Percentiles rank a stretch among this genome's conserved stretches.
phyloP scores from a whole-genome alignment of 2,329 filamentous ascomycete species.

The Fusarium sp. region DNA sequence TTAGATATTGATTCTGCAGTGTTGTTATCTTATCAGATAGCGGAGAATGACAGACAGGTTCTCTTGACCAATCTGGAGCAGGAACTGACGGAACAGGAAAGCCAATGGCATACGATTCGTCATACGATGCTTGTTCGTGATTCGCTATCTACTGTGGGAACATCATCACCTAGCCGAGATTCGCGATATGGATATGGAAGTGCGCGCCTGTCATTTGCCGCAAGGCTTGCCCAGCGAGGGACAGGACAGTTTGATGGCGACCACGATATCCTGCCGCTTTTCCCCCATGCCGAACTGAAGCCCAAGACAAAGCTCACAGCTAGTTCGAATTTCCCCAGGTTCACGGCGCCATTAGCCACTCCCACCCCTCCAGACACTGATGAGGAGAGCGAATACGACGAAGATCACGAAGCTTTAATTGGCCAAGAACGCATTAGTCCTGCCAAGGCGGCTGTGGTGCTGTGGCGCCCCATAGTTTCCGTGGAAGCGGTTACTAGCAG shows the following conservation, averaged over 20 bases:
- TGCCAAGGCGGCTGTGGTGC: slow-evolving; percentile 37
- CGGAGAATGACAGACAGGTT: slow-evolving; percentile 57
- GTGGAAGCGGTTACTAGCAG: slow-evolving; percentile 19
- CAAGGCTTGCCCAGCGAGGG: slow-evolving; percentile 30
- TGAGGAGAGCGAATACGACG: slow-evolving; percentile 56
- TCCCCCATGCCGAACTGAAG: slow-evolving; percentile 33
- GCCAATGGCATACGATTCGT: slow-evolving; percentile 71
- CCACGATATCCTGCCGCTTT: slow-evolving; percentile 33
- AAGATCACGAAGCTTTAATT: slow-evolving; percentile 35
- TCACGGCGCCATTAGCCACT: slow-evolving; percentile 24
- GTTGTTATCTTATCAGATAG: slow-evolving; percentile 45
- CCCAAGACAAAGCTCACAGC: slow-evolving; percentile 22
- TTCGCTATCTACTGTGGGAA: slow-evolving; percentile 63
- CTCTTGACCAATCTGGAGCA: slow-evolving; percentile 71
- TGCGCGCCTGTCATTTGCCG: slow-evolving; percentile 22
- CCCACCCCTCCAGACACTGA: slow-evolving; percentile 68
- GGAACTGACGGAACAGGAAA: slow-evolving; percentile 72
- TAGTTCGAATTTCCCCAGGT: slow-evolving; percentile 37
- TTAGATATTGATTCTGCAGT: slow-evolving; percentile 19
- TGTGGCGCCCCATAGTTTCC: slow-evolving; percentile 42
- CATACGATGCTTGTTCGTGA: slow-evolving; percentile 62
- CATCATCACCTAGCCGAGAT: slow-evolving; percentile 43
- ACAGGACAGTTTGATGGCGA: slow-evolving; percentile 28
- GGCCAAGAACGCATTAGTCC: slow-evolving; percentile 22
- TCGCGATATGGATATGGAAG: slow-evolving; percentile 41